Conservation (phyloP, 495 filamentous ascomycete genomes). For the Trichoderma reesei region DNA sequence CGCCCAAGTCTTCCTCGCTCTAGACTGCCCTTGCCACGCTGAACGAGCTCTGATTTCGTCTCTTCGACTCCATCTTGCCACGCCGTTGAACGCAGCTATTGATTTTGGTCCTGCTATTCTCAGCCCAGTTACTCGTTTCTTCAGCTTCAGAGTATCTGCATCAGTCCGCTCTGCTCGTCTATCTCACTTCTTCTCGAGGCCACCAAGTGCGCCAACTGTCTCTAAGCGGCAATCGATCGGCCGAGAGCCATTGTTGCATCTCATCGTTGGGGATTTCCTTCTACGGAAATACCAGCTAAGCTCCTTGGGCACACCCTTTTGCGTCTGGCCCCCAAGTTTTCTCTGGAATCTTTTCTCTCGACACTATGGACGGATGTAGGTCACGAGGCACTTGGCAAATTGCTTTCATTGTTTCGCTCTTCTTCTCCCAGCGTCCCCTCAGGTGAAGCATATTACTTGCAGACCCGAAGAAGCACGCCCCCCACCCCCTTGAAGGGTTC, state of each 20-base stretch:
- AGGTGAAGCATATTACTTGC: neutral
- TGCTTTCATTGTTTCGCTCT: neutral
- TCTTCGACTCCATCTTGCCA: neutral
- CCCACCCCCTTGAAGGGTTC: neutral
- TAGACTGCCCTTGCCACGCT: neutral
- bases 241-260: neutral
- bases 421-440: neutral
- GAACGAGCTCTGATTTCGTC: neutral
- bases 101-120: neutral
- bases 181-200: neutral
- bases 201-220: neutral
- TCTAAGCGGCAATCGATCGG: neutral
- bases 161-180: neutral
- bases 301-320: neutral
- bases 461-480: neutral
- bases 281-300: neutral
- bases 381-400: neutral
- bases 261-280: neutral
- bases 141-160: neutral
- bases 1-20: neutral
- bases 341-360: neutral
- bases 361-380: constrained; percentile 4
- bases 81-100: neutral
- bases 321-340: neutral
- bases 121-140: neutral